These are phyloP conservation scores for Meredithiella fracta DNA, from an alignment of 2,329 filamentous ascomycete species.

Conservation along the genomic window DNA sequence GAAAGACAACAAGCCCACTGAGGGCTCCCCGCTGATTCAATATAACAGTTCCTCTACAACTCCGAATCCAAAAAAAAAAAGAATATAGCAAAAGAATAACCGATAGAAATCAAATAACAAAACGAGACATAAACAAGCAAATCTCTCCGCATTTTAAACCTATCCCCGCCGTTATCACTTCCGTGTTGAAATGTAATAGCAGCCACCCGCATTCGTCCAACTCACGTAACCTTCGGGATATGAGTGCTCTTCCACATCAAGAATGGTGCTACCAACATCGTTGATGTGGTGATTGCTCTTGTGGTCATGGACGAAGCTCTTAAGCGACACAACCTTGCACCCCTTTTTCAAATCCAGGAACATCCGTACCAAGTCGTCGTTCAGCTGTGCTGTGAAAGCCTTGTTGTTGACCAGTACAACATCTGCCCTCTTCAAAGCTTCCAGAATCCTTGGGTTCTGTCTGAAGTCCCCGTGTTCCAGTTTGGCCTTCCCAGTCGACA, in stretches of 20 bases:
- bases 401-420: slow-evolving; percentile 98
- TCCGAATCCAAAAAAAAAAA: background rate
- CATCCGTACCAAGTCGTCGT: slow-evolving; percentile 69
- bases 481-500: slow-evolving; percentile 61
- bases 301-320: slow-evolving; percentile 71
- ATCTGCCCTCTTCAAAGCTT: slow-evolving; percentile 66
- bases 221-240: slow-evolving; percentile 64
- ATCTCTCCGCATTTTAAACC: background rate
- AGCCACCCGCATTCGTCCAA: slow-evolving; percentile 73
- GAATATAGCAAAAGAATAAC: background rate
- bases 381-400: slow-evolving; percentile 77
- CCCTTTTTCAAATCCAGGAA: slow-evolving; percentile 88
- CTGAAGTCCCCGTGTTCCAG: slow-evolving; percentile 76
- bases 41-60: background rate
- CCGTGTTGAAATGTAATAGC: slow-evolving; percentile 78
- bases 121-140: background rate
- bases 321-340: slow-evolving; percentile 77
- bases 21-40: background rate
- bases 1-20: background rate
- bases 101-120: background rate
- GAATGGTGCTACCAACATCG: slow-evolving; percentile 65
- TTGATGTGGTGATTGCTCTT: slow-evolving; percentile 63
- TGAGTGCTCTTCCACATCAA: slow-evolving; percentile 51
- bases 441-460: slow-evolving; percentile 50
- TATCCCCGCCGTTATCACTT: slow-evolving; percentile 33